Conservation (phyloP, 1,139 yeast species). For the Pichia sp. region DNA sequence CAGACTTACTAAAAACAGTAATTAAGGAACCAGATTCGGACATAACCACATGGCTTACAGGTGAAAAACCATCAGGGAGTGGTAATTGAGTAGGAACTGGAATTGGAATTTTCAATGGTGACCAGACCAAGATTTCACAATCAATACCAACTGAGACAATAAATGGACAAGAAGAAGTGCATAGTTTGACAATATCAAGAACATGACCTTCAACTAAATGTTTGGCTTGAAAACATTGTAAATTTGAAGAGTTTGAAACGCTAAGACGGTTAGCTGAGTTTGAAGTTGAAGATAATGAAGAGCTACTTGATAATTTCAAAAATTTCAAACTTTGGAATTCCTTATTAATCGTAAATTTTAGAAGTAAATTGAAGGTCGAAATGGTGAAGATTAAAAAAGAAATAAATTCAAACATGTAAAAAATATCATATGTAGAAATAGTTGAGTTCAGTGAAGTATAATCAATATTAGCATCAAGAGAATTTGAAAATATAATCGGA, state of each 20-base stretch:
- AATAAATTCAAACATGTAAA: constrained; percentile 39
- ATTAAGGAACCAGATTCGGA: constrained; percentile 57
- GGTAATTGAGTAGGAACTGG: constrained; percentile 43
- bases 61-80: constrained; percentile 51
- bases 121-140: constrained; percentile 67
- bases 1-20: constrained; percentile 49
- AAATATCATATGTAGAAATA: constrained; percentile 34
- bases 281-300: not conserved
- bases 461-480: not conserved
- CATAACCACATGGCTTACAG: constrained; percentile 54
- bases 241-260: no score
- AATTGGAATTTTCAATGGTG: constrained; percentile 49
- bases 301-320: not conserved
- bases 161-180: constrained; percentile 53
- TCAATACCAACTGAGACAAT: constrained; percentile 70
- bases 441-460: not conserved
- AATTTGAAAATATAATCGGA: constrained; percentile 2
- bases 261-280: no score
- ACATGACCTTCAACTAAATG: constrained; percentile 54
- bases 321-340: not conserved
- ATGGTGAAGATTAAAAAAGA: constrained; percentile 38
- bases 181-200: constrained; percentile 56
- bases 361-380: constrained; percentile 34
- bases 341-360: constrained; percentile 27
- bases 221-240: constrained; percentile 35